A percentile compares a stretch with the other conserved stretches of the same genome.
Evolutionary conservation across 2,329 filamentous ascomycete genomes (phyloP).

Genomic region (Thyridium curvatum): DNA sequence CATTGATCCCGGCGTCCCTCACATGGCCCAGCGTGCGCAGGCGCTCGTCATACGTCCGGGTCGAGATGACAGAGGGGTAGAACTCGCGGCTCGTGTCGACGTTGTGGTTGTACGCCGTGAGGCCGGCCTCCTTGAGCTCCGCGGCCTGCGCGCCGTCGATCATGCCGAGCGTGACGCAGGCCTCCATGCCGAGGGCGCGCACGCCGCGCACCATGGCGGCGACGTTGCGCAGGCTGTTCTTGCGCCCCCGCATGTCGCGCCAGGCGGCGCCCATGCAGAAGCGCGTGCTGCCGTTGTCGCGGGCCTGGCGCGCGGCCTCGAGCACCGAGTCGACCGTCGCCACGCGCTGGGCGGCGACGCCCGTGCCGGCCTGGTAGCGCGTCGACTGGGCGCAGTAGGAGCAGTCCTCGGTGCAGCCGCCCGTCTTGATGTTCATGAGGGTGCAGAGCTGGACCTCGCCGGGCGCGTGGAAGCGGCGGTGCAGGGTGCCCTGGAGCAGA

Average conservation of each 20-base stretch:
- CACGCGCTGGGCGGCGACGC: constrained; percentile 73
- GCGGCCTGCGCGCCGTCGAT: constrained; percentile 75
- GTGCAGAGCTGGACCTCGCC: constrained; percentile 86
- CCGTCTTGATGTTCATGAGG: constrained; percentile 94
- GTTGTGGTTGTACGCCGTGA: constrained; percentile 94
- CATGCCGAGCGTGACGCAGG: constrained; percentile 92
- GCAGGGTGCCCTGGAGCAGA: constrained; percentile 58
- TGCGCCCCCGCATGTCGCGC: constrained; percentile 89
- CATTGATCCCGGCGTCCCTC: constrained; percentile 78
- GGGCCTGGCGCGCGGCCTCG: constrained; percentile 68
- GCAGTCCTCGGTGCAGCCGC: constrained; percentile 87
- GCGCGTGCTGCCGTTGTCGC: constrained; percentile 77
- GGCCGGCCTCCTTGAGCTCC: constrained; percentile 74
- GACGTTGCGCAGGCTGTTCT: constrained; percentile 76
- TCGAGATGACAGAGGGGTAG: constrained; percentile 82
- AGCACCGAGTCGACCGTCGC: constrained; percentile 76
- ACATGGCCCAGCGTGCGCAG: constrained; percentile 74
- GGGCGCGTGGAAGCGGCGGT: constrained; percentile 81
- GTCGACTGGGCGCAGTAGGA: constrained; percentile 89
- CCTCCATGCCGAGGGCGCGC: constrained; percentile 77
- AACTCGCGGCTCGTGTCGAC: constrained; percentile 86
- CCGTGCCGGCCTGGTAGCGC: constrained; percentile 69
- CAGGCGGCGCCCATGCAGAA: constrained; percentile 96
- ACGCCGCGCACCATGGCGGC: constrained; percentile 82
- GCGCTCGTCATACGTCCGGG: constrained; percentile 80